These are phyloP conservation scores for Melanopsichium pennsylvanicum DNA, from an alignment of 1,284 basidiomycete genomes.

Conservation along the genomic window DNA sequence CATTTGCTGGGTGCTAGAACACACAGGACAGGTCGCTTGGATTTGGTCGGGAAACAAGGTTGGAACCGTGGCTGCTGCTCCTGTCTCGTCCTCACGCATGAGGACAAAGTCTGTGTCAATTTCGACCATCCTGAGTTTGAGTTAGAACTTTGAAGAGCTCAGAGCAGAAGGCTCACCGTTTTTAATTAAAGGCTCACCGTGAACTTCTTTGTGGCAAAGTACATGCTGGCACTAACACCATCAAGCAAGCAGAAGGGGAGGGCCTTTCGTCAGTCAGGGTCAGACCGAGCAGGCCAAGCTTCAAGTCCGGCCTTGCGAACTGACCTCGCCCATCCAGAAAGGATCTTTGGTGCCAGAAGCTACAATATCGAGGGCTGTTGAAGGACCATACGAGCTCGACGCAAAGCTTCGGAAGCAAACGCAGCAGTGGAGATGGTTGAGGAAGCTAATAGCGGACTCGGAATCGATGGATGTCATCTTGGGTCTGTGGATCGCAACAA, in stretches of 20 bases:
- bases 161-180: too few relatives aligned
- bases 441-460: slow-evolving; percentile 1
- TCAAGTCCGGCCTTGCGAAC: too few relatives aligned
- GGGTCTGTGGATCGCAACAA: neutral
- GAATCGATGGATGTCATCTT: slow-evolving; percentile 10
- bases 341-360: neutral
- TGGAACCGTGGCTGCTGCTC: too few relatives aligned
- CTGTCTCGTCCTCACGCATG: too few relatives aligned
- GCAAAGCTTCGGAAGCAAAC: slow-evolving; percentile 18
- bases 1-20: slow-evolving; percentile 2
- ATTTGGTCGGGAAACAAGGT: slow-evolving; percentile 1
- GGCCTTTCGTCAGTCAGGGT: too few relatives aligned
- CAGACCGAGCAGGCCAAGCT: too few relatives aligned
- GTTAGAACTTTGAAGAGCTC: too few relatives aligned
- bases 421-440: slow-evolving; percentile 34
- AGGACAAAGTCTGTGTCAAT: too few relatives aligned
- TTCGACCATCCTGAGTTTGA: too few relatives aligned
- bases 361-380: neutral
- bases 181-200: neutral
- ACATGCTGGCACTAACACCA: slow-evolving; percentile 37
- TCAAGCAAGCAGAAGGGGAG: neutral
- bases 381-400: neutral
- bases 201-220: slow-evolving; percentile 32
- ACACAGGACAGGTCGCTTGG: slow-evolving; percentile 11
- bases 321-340: slow-evolving; percentile 40